Conservation (phyloP, 2,329 filamentous ascomycete species). For the Beauveria varroae region DNA sequence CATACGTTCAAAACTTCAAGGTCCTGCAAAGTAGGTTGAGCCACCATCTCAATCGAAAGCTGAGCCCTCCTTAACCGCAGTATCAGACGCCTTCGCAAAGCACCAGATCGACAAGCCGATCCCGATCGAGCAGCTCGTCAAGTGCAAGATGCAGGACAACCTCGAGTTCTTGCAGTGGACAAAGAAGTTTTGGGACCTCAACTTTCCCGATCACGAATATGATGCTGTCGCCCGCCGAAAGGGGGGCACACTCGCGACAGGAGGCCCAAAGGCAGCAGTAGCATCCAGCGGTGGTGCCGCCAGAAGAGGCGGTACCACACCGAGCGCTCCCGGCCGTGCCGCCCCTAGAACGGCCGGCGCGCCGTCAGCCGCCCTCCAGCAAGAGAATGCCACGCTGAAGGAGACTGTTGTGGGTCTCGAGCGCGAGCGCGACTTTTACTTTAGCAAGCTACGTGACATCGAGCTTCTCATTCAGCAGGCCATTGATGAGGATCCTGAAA, state of each 20-base stretch:
- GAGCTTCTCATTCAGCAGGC: conserved; percentile 90
- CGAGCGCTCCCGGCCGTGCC: conserved; percentile 45
- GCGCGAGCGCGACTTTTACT: conserved; percentile 97
- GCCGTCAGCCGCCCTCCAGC: conserved; percentile 63
- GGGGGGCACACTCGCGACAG: conserved; percentile 55
- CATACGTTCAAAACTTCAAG: conserved; percentile 98
- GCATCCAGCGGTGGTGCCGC: conserved; percentile 43
- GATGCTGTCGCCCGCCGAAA: conserved; percentile 83
- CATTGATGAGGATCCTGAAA: conserved; percentile 82
- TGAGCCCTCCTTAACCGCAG: neutral
- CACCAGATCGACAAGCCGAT: conserved; percentile 86
- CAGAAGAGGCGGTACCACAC: conserved; percentile 52
- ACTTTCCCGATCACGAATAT: conserved; percentile 96
- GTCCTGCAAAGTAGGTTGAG: conserved; percentile 73
- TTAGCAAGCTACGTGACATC: conserved; percentile 96
- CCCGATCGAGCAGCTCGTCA: conserved; percentile 80
- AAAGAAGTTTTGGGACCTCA: conserved; percentile 96
- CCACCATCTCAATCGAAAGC: neutral
- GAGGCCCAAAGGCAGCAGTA: conserved; percentile 38
- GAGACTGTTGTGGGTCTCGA: conserved; percentile 93
- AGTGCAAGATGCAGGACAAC: conserved; percentile 99
- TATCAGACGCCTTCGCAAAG: conserved; percentile 68
- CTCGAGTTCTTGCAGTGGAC: conserved; percentile 97
- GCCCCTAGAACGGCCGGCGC: conserved; percentile 43
- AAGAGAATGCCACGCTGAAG: conserved; percentile 84